Conservation (phyloP, 148 eudicot species). For the Simmondsia chinensis region DNA sequence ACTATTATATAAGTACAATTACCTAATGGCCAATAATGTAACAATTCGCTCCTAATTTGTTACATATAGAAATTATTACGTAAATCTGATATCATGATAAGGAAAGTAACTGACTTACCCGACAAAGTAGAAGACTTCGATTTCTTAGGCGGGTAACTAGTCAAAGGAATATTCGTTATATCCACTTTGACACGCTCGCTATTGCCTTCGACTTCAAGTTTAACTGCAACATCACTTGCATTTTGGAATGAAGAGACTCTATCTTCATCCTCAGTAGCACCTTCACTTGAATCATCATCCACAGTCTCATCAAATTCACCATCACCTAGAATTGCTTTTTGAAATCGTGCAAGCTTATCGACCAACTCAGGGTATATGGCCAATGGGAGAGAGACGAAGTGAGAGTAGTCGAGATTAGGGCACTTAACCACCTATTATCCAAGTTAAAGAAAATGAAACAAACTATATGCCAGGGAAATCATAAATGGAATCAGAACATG, state of each 20-base stretch:
- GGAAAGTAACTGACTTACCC: conserved; percentile 30
- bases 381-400: conserved; percentile 87
- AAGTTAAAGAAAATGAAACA: conserved; percentile 8
- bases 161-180: conserved; percentile 31
- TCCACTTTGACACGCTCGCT: conserved; percentile 27
- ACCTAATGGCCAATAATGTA: too few relatives aligned
- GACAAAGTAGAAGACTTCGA: conserved; percentile 23
- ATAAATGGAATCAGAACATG: too few relatives aligned
- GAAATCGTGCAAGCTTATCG: conserved; percentile 69
- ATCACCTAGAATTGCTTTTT: conserved; percentile 45
- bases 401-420: conserved; percentile 63
- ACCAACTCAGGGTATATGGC: conserved; percentile 74
- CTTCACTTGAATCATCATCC: conserved; percentile 24
- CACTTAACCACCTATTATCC: conserved; percentile 56
- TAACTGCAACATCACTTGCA: conserved; percentile 25
- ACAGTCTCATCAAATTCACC: conserved; percentile 14
- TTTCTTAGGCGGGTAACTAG: conserved; percentile 44
- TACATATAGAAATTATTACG: too few relatives aligned
- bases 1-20: too few relatives aligned
- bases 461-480: too few relatives aligned
- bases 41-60: too few relatives aligned
- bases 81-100: neutral
- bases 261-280: conserved; percentile 31
- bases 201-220: conserved; percentile 29
- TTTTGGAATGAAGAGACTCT: conserved; percentile 9